Base-by-base conservation (phyloP, 148 eudicot species). In the Heliosperma pusillum region DNA sequence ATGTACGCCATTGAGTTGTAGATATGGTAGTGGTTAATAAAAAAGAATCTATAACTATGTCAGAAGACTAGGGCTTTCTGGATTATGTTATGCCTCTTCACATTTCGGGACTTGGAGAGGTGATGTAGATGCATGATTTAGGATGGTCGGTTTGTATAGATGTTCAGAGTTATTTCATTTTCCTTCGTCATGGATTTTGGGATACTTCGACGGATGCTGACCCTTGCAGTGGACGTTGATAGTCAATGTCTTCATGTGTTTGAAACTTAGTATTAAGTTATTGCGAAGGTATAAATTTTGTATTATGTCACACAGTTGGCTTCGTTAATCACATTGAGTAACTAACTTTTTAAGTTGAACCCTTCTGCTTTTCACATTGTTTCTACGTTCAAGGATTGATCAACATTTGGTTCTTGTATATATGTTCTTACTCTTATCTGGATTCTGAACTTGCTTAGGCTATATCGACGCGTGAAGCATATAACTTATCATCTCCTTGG, bases 401-500 rank as follows among this genome's bases (percentile, higher is more conserved):
- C 40, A 33, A 33, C 40, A 3, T 33, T 33, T 7, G n/a, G n/a
- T n/a, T n/a, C n/a, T n/a, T n/a, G n/a, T n/a, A n/a, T n/a, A n/a
- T n/a, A n/a, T n/a, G n/a, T n/a, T n/a, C n/a, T n/a, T n/a, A n/a
- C n/a, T n/a, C 44, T 63, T 57, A 65, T 13, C 27, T 72, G 30
- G 27, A 22, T 70, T n/a, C n/a, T 72, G 60, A 45, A 55, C 69
- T 64, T 72, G 66, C 11, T 40, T 45, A 78, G 77, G 81, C 62
- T 66, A 57, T 78, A 66, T 74, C 78, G 1, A 10, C 1, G 7
- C 71, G 40, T 19, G 78, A 79, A 72, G 70, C 69, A 21, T 74
- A 74, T 69, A 60, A 52, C 44, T 63, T 79, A 69, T 73, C 81
- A 45, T 79, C 74, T 60, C 82, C 82, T 50, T 68, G 62, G 70